A percentile compares a stretch with the other conserved stretches of the same genome.
phyloP scores from a whole-genome alignment of 805 yeast species.

The Cyberlindnera galapagoensis region DNA sequence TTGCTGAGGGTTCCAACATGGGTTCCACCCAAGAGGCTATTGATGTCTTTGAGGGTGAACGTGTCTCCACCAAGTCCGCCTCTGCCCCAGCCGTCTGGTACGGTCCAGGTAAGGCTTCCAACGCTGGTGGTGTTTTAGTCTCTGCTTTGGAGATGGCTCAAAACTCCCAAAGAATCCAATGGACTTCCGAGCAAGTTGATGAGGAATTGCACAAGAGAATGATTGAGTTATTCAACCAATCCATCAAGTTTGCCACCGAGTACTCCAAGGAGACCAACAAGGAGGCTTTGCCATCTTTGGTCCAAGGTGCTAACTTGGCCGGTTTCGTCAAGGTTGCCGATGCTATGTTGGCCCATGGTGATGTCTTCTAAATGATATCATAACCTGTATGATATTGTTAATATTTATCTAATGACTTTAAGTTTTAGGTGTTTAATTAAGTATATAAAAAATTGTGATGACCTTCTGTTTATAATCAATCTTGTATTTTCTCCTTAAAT shows the following conservation, averaged over 20 bases:
- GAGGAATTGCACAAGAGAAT: slow-evolving; percentile 83
- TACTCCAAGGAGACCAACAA: slow-evolving; percentile 65
- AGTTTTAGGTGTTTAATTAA: no score
- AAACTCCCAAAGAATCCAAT: slow-evolving; percentile 87
- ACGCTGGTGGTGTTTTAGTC: slow-evolving; percentile 99
- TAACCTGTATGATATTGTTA: background rate
- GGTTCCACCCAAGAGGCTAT: slow-evolving; percentile 98
- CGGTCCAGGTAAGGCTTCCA: slow-evolving; percentile 99
- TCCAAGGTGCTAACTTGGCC: slow-evolving; percentile 98
- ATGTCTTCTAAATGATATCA: slow-evolving; percentile 32
- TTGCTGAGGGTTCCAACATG: slow-evolving; percentile 99
- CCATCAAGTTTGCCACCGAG: slow-evolving; percentile 78
- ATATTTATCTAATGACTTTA: no score
- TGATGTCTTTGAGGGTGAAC: slow-evolving; percentile 83
- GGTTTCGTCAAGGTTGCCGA: slow-evolving; percentile 98
- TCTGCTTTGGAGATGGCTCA: slow-evolving; percentile 99
- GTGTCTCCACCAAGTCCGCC: slow-evolving; percentile 38
- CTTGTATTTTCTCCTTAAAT: no score
- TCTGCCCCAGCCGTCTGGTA: slow-evolving; percentile 74
- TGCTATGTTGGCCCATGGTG: slow-evolving; percentile 98
- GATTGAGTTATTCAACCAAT: slow-evolving; percentile 88
- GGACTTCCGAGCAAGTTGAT: slow-evolving; percentile 94
- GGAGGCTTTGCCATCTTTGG: slow-evolving; percentile 82
- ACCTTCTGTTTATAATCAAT: no score
- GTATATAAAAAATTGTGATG: slow-evolving; percentile 3